These are phyloP conservation scores for Saccharomycopsis fibuligera DNA, from an alignment of 805 yeast genomes.

Conservation along the genomic window DNA sequence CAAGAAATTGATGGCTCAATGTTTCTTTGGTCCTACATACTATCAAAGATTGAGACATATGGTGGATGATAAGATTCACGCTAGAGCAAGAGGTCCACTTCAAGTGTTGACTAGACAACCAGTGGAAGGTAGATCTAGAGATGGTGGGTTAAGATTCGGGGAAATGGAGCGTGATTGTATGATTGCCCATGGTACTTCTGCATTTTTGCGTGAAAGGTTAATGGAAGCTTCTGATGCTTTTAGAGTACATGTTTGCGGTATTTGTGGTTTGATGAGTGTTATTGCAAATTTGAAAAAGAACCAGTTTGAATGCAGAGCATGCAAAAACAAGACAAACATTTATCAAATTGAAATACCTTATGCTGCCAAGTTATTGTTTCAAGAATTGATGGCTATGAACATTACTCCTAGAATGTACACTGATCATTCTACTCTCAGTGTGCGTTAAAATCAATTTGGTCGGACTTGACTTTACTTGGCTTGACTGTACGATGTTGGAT, in stretches of 20 bases:
- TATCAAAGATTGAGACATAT: conserved; percentile 98
- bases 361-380: conserved; percentile 97
- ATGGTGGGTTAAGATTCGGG: conserved; percentile 98
- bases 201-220: conserved; percentile 92
- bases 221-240: conserved; percentile 99
- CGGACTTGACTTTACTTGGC: too few relatives aligned
- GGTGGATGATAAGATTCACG: conserved; percentile 99
- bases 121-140: conserved; percentile 98
- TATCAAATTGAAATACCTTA: conserved; percentile 97
- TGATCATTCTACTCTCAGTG: conserved; percentile 42
- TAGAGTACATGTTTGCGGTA: conserved; percentile 96
- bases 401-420: conserved; percentile 95
- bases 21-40: conserved; percentile 98
- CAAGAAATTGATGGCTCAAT: conserved; percentile 94
- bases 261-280: conserved; percentile 97
- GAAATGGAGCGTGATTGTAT: conserved; percentile 99
- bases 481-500: too few relatives aligned
- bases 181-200: conserved; percentile 99
- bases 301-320: conserved; percentile 97
- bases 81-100: conserved; percentile 98
- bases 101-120: conserved; percentile 98
- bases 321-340: conserved; percentile 97
- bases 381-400: conserved; percentile 99
- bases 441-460: too few relatives aligned
- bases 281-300: conserved; percentile 96